A percentile compares a stretch with the other conserved stretches of the same genome.
These are phyloP conservation scores for Fusarium nematophilum DNA, from an alignment of 2,329 filamentous ascomycete species.

Conservation along the genomic window DNA sequence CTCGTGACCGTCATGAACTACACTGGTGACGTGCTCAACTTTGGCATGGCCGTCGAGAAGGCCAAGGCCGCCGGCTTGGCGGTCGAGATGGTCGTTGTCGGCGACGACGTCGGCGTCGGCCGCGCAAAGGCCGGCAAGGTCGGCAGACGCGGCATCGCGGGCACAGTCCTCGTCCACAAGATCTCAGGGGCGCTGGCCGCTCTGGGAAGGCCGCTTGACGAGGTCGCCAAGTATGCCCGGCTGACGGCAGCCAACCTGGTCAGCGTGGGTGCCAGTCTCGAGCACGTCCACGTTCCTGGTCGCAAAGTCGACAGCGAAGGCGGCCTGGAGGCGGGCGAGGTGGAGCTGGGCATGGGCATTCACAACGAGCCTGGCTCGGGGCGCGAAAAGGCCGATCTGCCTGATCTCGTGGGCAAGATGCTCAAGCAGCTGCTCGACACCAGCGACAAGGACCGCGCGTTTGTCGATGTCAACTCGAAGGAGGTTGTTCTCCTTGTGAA, in stretches of 20 bases:
- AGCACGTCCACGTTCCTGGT: slow-evolving; percentile 94
- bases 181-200: slow-evolving; percentile 86
- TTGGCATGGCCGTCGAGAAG: slow-evolving; percentile 94
- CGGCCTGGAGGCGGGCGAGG: slow-evolving; percentile 64
- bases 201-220: slow-evolving; percentile 71
- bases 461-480: slow-evolving; percentile 69
- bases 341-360: slow-evolving; percentile 81
- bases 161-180: slow-evolving; percentile 92
- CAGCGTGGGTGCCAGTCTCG: slow-evolving; percentile 85
- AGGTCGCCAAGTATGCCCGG: slow-evolving; percentile 79
- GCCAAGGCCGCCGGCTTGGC: slow-evolving; percentile 81
- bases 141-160: slow-evolving; percentile 88
- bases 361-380: slow-evolving; percentile 75
- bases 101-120: slow-evolving; percentile 92
- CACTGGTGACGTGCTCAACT: slow-evolving; percentile 90
- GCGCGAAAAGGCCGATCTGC: slow-evolving; percentile 62
- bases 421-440: slow-evolving; percentile 75
- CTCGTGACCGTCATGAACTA: slow-evolving; percentile 97
- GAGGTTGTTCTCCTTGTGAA: slow-evolving; percentile 79
- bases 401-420: slow-evolving; percentile 71
- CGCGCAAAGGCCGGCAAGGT: slow-evolving; percentile 88
- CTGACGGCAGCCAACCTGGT: slow-evolving; percentile 81
- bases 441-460: slow-evolving; percentile 76
- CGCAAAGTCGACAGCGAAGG: slow-evolving; percentile 70
- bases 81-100: slow-evolving; percentile 91